Percentiles rank a stretch among this genome's conserved stretches.
Evolutionary conservation across 2,329 filamentous ascomycete genomes (phyloP).

Genomic region (Neonectria neomacrospora): DNA sequence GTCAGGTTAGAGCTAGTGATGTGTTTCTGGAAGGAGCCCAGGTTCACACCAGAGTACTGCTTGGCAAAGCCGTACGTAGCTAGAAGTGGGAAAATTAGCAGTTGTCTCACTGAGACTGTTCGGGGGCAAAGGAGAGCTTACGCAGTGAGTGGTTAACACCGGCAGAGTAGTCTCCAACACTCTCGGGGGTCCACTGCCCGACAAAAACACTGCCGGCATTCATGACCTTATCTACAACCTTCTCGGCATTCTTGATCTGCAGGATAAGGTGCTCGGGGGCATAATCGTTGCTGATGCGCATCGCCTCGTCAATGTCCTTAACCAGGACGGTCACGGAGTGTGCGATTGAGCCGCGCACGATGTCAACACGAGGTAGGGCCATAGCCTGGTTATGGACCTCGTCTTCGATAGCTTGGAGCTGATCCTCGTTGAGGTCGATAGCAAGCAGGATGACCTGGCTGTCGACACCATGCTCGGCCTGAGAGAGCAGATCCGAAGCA

Average conservation of each 20-base stretch:
- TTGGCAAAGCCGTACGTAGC: slow-evolving; percentile 98
- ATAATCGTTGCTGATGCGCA: slow-evolving; percentile 90
- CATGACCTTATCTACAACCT: slow-evolving; percentile 80
- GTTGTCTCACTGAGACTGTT: background rate
- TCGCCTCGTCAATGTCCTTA: slow-evolving; percentile 75
- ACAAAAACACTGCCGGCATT: slow-evolving; percentile 98
- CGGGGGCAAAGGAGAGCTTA: slow-evolving; percentile 64
- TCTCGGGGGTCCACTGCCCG: slow-evolving; percentile 96
- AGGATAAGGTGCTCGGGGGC: slow-evolving; percentile 97
- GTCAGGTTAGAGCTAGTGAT: slow-evolving; percentile 95
- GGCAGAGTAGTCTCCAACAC: slow-evolving; percentile 96
- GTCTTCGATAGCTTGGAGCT: slow-evolving; percentile 87
- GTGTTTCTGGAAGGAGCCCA: slow-evolving; percentile 96
- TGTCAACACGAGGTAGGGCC: slow-evolving; percentile 89
- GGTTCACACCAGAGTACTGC: slow-evolving; percentile 97
- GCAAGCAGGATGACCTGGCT: slow-evolving; percentile 94
- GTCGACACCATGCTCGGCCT: slow-evolving; percentile 96
- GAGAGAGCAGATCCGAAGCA: slow-evolving; percentile 91
- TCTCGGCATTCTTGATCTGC: slow-evolving; percentile 81
- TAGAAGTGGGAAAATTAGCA: slow-evolving; percentile 51
- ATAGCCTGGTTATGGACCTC: slow-evolving; percentile 89
- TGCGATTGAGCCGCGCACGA: slow-evolving; percentile 87
- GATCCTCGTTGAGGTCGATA: slow-evolving; percentile 77
- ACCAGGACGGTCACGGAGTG: slow-evolving; percentile 92
- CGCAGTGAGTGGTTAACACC: slow-evolving; percentile 97